Evolutionary conservation across 768 basidiomycete species (phyloP).

Genomic region (Amanita phalloides): DNA sequence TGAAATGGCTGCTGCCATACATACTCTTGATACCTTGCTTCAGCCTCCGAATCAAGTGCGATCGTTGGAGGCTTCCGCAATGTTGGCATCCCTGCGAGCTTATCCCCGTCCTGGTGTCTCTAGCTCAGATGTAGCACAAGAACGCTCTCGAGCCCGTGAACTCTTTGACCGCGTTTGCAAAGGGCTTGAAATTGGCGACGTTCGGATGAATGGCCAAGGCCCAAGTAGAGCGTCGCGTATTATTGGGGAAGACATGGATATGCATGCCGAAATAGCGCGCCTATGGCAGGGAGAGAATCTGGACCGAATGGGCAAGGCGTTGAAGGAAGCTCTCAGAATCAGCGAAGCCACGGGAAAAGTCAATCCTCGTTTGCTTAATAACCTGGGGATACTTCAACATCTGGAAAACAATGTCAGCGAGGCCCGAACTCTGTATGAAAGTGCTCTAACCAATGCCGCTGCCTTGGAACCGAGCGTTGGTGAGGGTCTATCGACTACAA

Average conservation of each 20-base stretch:
- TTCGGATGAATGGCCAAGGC: slow-evolving; percentile 30
- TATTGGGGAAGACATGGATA: slow-evolving; percentile 70
- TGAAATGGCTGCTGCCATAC: slow-evolving; percentile 77
- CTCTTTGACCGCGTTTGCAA: slow-evolving; percentile 70
- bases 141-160: slow-evolving; percentile 66
- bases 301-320: slow-evolving; percentile 62
- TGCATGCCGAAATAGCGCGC: slow-evolving; percentile 85
- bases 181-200: slow-evolving; percentile 54
- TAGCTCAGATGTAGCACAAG: slow-evolving; percentile 58
- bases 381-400: slow-evolving; percentile 68
- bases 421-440: slow-evolving; percentile 62
- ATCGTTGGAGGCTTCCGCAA: slow-evolving; percentile 75
- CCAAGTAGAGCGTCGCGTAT: slow-evolving; percentile 33
- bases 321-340: slow-evolving; percentile 63
- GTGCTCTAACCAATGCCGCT: slow-evolving; percentile 52
- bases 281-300: slow-evolving; percentile 79
- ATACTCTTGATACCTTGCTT: slow-evolving; percentile 70
- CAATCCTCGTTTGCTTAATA: slow-evolving; percentile 70
- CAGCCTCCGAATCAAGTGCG: slow-evolving; percentile 54
- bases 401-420: slow-evolving; percentile 48
- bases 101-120: slow-evolving; percentile 74
- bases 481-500: slow-evolving; percentile 70
- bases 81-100: slow-evolving; percentile 85
- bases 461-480: slow-evolving; percentile 32
- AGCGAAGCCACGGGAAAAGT: slow-evolving; percentile 37